Evolutionary conservation across 805 yeast genomes (phyloP).

Genomic region (Maudiozyma serrabonitensis): DNA sequence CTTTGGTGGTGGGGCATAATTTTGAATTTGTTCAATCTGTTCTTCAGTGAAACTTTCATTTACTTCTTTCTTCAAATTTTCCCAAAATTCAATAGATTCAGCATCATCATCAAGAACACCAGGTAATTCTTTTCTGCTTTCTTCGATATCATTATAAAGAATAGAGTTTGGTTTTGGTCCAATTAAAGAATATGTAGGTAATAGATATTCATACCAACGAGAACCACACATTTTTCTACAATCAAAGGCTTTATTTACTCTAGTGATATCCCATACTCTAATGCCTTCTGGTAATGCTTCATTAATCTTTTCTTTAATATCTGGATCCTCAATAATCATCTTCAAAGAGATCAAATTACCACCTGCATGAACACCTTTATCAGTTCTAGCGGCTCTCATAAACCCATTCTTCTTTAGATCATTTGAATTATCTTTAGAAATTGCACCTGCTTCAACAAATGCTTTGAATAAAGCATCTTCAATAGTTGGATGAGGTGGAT

Average conservation of each 20-base stretch:
- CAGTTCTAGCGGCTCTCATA: slow-evolving; percentile 82
- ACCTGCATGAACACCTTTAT: slow-evolving; percentile 96
- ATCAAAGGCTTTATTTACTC: slow-evolving; percentile 86
- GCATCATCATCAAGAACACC: slow-evolving; percentile 50
- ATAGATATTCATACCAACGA: slow-evolving; percentile 86
- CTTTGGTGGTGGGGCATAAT: slow-evolving; percentile 30
- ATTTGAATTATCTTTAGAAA: slow-evolving; percentile 74
- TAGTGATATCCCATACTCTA: slow-evolving; percentile 84
- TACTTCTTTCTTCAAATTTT: slow-evolving; percentile 26
- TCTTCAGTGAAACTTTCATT: slow-evolving; percentile 25
- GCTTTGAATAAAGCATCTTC: slow-evolving; percentile 85
- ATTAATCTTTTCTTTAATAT: slow-evolving; percentile 67
- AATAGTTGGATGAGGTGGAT: slow-evolving; percentile 80
- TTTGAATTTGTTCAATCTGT: slow-evolving; percentile 18
- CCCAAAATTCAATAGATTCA: slow-evolving; percentile 75
- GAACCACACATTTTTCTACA: slow-evolving; percentile 93
- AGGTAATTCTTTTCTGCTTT: slow-evolving; percentile 45
- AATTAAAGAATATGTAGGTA: slow-evolving; percentile 83
- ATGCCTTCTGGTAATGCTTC: slow-evolving; percentile 71
- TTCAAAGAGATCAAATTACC: slow-evolving; percentile 84
- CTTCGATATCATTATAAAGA: slow-evolving; percentile 49
- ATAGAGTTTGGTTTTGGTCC: slow-evolving; percentile 79
- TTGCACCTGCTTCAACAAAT: slow-evolving; percentile 76
- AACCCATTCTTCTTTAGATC: slow-evolving; percentile 84
- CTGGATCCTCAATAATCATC: slow-evolving; percentile 49